Base-by-base conservation (phyloP, 2,329 filamentous ascomycete genomes). In the Cyphellophora attinorum region DNA sequence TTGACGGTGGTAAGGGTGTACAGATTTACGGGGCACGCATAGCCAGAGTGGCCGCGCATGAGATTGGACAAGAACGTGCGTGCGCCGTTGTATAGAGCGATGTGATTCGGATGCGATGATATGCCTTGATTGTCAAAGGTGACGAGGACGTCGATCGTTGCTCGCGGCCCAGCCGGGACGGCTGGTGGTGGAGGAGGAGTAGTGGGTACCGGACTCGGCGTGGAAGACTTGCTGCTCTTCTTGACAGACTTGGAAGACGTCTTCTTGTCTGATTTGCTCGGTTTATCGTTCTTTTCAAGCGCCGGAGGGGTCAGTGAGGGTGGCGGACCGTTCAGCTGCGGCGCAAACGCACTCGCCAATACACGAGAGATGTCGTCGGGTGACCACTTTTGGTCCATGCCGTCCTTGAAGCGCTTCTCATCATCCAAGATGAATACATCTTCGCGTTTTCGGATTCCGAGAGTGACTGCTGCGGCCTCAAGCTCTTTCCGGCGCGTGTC, bases 21-120 rank as follows among this genome's bases (percentile, higher is more conserved):
- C 19, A 98, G 62, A 45, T 83, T 79, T 17, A 95, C 76, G 3
- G 86, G 85, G 48, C 72, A 76, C 2, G 74, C 62, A 74, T 82
- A 2, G 76, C 81, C 4, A 72, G 57, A 46, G 74, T 57, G 69
- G 36, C 72, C 71, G 32, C 71, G 70, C 58, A 80, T 74, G 33
- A 94, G 68, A 5, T 67, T 59, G 33, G 69, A 63, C 35, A 93
- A 57, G 56, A 94, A 96, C 31, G 72, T 60, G 29, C 74, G 72
- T 5, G 85, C 84, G 38, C 89, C 91, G 56, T 83, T 72, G 62
- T 86, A 86, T 6, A 96, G 74, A 5, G 86, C 86, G 44, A 83
- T 81, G 64, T 98, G 91, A 65, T 98, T 98, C 14, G 86, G 85
- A 60, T 98, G 91, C 28, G 75, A 74, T 39, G 85, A 94, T 31